Percentiles rank a stretch among this genome's conserved stretches.
Evolutionary conservation across 768 basidiomycete species (phyloP).

Genomic region (Dendrothele bispora): DNA sequence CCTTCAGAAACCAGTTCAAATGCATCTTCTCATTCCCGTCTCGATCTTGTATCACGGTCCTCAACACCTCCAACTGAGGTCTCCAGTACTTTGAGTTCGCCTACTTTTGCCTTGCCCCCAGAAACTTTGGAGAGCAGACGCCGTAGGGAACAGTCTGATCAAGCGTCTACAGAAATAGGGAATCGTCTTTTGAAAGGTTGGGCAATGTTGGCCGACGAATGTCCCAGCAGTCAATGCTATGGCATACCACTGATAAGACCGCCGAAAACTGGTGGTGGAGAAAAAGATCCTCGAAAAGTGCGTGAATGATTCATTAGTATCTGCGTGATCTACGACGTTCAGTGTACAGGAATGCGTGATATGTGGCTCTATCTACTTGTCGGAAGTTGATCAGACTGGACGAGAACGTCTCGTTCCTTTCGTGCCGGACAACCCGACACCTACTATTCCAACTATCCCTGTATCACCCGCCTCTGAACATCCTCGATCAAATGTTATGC

Average conservation of each 20-base stretch:
- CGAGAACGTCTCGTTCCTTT: conserved; percentile 42
- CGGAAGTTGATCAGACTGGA: conserved; percentile 52
- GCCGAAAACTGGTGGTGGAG: conserved; percentile 59
- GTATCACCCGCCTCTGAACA: no score
- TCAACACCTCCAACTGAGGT: conserved; percentile 82
- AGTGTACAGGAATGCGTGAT: conserved; percentile 75
- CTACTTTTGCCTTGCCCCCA: conserved; percentile 59
- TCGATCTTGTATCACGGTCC: conserved; percentile 46
- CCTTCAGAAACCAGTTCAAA: conserved; percentile 35
- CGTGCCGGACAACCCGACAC: no score
- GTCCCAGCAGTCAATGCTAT: conserved; percentile 65
- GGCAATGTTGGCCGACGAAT: conserved; percentile 91
- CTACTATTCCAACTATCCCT: no score
- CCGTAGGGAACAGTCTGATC: conserved; percentile 79
- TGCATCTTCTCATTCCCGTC: conserved; percentile 43
- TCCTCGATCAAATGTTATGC: not conserved
- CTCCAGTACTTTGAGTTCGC: conserved; percentile 60
- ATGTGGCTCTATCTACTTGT: conserved; percentile 62
- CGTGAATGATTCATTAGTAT: conserved; percentile 3
- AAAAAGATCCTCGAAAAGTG: conserved; percentile 69
- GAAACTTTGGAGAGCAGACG: conserved; percentile 66
- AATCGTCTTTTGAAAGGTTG: conserved; percentile 73
- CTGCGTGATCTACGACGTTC: conserved; percentile 3
- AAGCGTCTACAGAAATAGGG: conserved; percentile 78
- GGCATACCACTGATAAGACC: conserved; percentile 84